Percentiles rank a stretch among this genome's conserved stretches.
Conservation (phyloP, 1,139 yeast genomes). For the Sugiyamaella japonica region DNA sequence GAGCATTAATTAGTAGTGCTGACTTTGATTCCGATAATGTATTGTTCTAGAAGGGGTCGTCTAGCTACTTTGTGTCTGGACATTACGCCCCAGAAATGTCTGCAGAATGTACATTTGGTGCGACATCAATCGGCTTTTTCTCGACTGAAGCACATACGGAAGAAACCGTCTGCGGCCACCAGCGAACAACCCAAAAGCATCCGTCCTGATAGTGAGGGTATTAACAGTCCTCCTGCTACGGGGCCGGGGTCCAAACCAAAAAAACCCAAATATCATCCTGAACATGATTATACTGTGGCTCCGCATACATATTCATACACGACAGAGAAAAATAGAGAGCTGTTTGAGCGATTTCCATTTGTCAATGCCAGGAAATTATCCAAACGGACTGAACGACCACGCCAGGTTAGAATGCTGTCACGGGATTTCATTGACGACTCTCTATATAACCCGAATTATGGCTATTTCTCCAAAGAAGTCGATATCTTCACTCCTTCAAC, state of each 20-base stretch:
- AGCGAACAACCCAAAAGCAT: background rate
- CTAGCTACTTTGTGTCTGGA: background rate
- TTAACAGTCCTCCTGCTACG: background rate
- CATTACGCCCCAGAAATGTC: background rate
- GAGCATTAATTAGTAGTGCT: background rate
- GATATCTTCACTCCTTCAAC: constrained; percentile 58
- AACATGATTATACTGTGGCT: constrained; percentile 30
- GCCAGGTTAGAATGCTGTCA: constrained; percentile 63
- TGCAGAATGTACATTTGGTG: background rate
- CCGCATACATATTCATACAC: constrained; percentile 32
- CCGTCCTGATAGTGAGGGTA: background rate
- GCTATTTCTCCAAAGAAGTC: constrained; percentile 76
- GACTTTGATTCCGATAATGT: background rate
- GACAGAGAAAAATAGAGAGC: constrained; percentile 36
- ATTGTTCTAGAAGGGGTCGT: background rate
- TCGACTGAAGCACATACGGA: constrained; percentile 3
- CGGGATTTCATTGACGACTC: constrained; percentile 86
- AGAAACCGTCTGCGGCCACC: background rate
- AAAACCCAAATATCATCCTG: constrained; percentile 14
- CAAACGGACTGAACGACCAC: constrained; percentile 54
- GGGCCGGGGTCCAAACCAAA: constrained; percentile 1
- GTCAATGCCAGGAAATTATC: constrained; percentile 52
- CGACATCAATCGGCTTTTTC: constrained; percentile 7
- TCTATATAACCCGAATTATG: constrained; percentile 75
- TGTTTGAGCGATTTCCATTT: constrained; percentile 49